phyloP scores from a whole-genome alignment of 2,329 filamentous ascomycete species.

The Phaeoacremonium minimum region DNA sequence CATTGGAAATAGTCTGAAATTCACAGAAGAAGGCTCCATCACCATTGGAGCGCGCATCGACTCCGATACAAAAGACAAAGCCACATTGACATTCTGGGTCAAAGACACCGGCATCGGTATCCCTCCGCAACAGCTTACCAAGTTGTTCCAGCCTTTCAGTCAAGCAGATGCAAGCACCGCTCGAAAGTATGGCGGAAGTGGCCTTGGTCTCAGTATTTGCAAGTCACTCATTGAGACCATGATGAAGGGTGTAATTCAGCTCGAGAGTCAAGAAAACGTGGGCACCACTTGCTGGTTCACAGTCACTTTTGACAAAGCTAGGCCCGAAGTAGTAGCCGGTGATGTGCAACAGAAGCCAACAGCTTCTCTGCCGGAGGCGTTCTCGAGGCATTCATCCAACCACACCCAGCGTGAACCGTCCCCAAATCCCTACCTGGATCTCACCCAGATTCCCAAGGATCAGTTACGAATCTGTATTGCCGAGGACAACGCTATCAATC shows the following conservation, averaged over 20 bases:
- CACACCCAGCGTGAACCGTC: slow-evolving; percentile 29
- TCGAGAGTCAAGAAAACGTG: slow-evolving; percentile 70
- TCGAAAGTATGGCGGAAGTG: slow-evolving; percentile 86
- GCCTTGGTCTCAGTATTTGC: slow-evolving; percentile 87
- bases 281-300: slow-evolving; percentile 76
- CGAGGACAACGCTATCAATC: slow-evolving; percentile 92
- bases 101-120: slow-evolving; percentile 91
- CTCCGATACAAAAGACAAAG: slow-evolving; percentile 63
- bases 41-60: slow-evolving; percentile 76
- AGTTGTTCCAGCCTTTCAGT: slow-evolving; percentile 87
- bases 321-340: slow-evolving; percentile 52
- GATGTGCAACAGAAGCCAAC: slow-evolving; percentile 38
- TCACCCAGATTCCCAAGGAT: slow-evolving; percentile 70
- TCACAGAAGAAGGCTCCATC: slow-evolving; percentile 81
- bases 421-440: slow-evolving; percentile 52
- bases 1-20: slow-evolving; percentile 90
- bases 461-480: slow-evolving; percentile 87
- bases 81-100: slow-evolving; percentile 80
- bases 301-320: slow-evolving; percentile 80
- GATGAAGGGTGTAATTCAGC: slow-evolving; percentile 79
- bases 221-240: slow-evolving; percentile 91
- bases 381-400: slow-evolving; percentile 12
- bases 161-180: slow-evolving; percentile 90
- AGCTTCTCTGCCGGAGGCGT: slow-evolving; percentile 8
- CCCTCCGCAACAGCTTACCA: slow-evolving; percentile 73